Evolutionary conservation across 1,284 basidiomycete species (phyloP), one percentile per base, ranked within the genome.

Genomic region (Trametes hirsuta): DNA sequence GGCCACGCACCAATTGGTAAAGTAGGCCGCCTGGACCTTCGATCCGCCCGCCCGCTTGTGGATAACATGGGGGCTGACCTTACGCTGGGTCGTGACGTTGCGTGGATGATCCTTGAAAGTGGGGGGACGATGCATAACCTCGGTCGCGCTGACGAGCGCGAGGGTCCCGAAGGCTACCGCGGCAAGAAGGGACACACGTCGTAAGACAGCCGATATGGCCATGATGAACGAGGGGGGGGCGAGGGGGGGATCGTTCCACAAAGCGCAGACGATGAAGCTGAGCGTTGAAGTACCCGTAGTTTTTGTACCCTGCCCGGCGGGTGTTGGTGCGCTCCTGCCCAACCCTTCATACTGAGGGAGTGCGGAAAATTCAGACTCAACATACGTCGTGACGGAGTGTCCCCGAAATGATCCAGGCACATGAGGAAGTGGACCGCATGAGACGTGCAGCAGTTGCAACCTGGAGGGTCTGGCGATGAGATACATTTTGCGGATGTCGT

Each of bases 21-120:
- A 90, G 74, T 90, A 90, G 1, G 81, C 87, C 22, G 82, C 80
- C 61, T 81, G 79, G 30, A 79, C 79, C 67, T 88, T 87, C 22
- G 76, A 77, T 30, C 69, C 69, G 3, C 40, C 45, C 3, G 82
- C 79, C 47, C 81, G 78, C 65, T 79, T 81, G 53, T 80, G 77
- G 41, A 86, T 74, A 22, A 73, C 70, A 46, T 78, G 71, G 15
- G 77, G 75, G 53, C 75, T 73, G 10, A 79, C 75, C 63, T 79
- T 66, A 51, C 77, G 77, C 5, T 58, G 37, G 14, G 74, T 75
- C 14, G 71, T 61, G 64, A 76, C 77, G 30, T 72, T 74, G 53
- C 75, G 72, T 2, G 77, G 76, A 1, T 77, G 60, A 14, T 75
- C 69, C 71, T 78, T 81, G 72, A 80, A 86, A 44, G 73, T 75